phyloP scores from a whole-genome alignment of 164 flowering plant species.

The Brasenia schreberi region DNA sequence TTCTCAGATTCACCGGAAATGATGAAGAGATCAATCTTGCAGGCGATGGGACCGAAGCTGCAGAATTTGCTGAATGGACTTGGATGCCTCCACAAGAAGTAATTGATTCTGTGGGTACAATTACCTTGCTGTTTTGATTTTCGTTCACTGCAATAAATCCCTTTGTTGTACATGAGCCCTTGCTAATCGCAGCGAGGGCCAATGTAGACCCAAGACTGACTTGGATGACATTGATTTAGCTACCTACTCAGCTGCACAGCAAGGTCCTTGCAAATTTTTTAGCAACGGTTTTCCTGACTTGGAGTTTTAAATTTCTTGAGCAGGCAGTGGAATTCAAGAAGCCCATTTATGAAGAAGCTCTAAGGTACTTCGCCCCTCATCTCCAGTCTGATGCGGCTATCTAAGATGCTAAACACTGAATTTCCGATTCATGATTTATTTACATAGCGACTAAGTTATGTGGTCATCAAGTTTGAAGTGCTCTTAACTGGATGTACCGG shows the following conservation, averaged over 20 bases:
- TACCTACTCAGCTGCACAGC: too few relatives aligned
- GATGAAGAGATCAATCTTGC: conserved; percentile 86
- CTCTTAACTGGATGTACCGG: not conserved
- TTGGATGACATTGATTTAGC: too few relatives aligned
- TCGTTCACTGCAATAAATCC: too few relatives aligned
- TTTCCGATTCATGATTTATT: not conserved
- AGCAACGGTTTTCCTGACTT: not conserved
- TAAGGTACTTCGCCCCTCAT: conserved; percentile 45
- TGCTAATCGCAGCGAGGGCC: too few relatives aligned
- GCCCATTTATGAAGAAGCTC: conserved; percentile 74
- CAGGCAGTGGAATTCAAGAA: conserved; percentile 95
- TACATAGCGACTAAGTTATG: not conserved
- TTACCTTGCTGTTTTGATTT: not conserved
- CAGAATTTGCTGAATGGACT: conserved; percentile 91
- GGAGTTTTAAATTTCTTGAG: conserved; percentile 6
- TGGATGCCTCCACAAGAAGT: conserved; percentile 82
- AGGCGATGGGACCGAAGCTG: conserved; percentile 87
- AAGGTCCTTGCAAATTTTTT: too few relatives aligned
- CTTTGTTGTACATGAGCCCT: too few relatives aligned
- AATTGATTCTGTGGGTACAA: conserved; percentile 43
- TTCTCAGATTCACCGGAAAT: conserved; percentile 66
- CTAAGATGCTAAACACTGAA: not conserved
- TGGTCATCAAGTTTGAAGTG: not conserved
- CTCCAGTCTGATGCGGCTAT: conserved; percentile 21
- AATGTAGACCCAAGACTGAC: too few relatives aligned